Percentiles rank a stretch among this genome's conserved stretches.
These are phyloP conservation scores for Persicaria tinctoria DNA, from an alignment of 148 eudicot species.

Conservation along the genomic window DNA sequence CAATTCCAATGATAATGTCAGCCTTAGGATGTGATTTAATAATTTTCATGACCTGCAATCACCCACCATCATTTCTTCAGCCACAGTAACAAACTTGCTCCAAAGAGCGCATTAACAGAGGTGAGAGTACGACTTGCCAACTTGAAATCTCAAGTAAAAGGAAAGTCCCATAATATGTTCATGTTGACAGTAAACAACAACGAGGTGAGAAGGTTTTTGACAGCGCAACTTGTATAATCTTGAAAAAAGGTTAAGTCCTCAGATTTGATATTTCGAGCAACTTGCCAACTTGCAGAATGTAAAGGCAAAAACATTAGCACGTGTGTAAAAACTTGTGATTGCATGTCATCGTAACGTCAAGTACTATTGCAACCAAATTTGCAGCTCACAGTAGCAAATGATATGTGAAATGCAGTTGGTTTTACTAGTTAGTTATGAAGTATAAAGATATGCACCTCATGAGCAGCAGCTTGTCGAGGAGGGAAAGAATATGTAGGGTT, in stretches of 20 bases:
- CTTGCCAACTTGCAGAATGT: not conserved
- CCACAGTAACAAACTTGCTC: not conserved
- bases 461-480: conserved; percentile 59
- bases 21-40: conserved; percentile 55
- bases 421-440: not conserved
- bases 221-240: not conserved
- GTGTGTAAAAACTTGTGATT: not conserved
- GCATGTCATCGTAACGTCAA: not conserved
- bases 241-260: not conserved
- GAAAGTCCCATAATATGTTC: not conserved
- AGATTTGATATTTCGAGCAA: not conserved
- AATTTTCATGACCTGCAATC: conserved; percentile 58
- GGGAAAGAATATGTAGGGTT: conserved; percentile 68
- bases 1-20: conserved; percentile 60
- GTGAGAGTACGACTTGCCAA: too few species aligned
- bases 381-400: not conserved
- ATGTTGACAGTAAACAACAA: not conserved
- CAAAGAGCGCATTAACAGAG: conserved; percentile 1
- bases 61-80: conserved; percentile 9
- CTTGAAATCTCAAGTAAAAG: too few species aligned
- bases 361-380: not conserved
- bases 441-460: conserved; percentile 37
- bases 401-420: not conserved
- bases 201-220: not conserved
- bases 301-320: not conserved